Base-by-base conservation (phyloP, 495 filamentous ascomycete genomes). In the Antarctomyces pellizariae region DNA sequence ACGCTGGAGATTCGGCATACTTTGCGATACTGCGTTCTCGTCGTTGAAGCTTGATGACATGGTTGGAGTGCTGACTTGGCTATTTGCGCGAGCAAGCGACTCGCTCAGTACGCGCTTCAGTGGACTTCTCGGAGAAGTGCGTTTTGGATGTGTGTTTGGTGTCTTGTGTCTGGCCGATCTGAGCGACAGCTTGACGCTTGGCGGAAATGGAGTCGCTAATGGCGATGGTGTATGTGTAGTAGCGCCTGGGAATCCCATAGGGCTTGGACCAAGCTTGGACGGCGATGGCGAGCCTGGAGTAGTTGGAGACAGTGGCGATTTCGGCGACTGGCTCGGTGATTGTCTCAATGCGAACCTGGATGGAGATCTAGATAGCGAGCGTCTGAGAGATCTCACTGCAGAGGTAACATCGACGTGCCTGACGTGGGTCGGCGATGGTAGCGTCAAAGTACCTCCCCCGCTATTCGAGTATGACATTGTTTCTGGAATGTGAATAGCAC, bases 351-450 rank as follows among this genome's bases (percentile, higher is more conserved):
- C 50, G 14, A 82, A 77, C 43, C 80, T 89, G 5, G 82, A 89
- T 6, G 80, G 82, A 6, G 80, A 90, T 24, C 77, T 60, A 15
- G 78, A 89, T 24, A 92, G 54, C 12, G 82, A 89, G 36, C 79
- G 72, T 22, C 79, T 63, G 22, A 92, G 49, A 35, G 79, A 70
- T 35, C 71, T 58, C 27, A 89, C 71, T 9, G 75, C 65, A 13
- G 75, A 65, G 36, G 64, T 69, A 3, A 76, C 64, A 49, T 83
- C 75, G 37, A 78, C 71, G 52, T 72, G 67, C 37, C 76, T 71
- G 30, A 70, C 64, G 36, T 77, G 74, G 14, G 74, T 78, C 26
- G 80, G 82, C 16, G 82, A 84, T 27, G 75, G 64, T 3, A 84
- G 58, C 41, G 83, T 77, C 29, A 89, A 55, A 22, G 76, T 80